Base-by-base conservation (phyloP, 495 filamentous ascomycete genomes). In the Trichoderma erinaceum region DNA sequence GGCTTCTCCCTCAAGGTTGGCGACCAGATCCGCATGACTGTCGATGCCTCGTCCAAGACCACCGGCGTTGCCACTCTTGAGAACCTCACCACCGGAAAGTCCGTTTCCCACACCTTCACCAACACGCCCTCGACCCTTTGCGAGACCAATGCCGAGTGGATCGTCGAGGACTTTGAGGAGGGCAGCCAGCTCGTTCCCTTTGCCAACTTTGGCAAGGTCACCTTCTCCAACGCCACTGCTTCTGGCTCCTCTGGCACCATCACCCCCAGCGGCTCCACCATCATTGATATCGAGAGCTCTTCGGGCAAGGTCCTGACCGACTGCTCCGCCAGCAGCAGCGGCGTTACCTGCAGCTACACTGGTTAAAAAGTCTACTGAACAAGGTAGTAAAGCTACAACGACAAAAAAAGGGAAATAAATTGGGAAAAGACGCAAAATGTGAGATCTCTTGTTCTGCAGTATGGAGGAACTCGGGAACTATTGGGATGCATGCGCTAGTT, bases 121-220 rank as follows among this genome's bases (percentile, higher is more conserved):
- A 52, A 65, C 23, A 13, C 16, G 2, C 68, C 68, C 13, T 64
- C 65, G 23, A 65, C 65, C 1, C 75, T 84, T 13, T 78, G 78
- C 72, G 74, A 78, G 65, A 74, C 75, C 65, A 88, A 88, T 70
- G 86, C 83, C 18, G 87, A 89, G 69, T 89, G 86, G 87, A 88
- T 89, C 66, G 84, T 89, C 41, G 87, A 89, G 79, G 87, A 88
- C 68, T 88, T 86, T 71, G 78, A 83, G 66, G 72, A 76, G 3
- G 82, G 82, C 29, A 74, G 73, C 66, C 67, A 68, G 43, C 76
- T 83, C 68, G 85, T 89, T 0, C 78, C 81, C 6, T 77, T 89
- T 71, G 84, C 79, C 21, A 75, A 87, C 72, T 88, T 88, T 71
- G 80, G 80, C 52, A 74, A 72, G 3, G 78, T 88, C 8, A 75